Base-by-base conservation (phyloP, 2,329 filamentous ascomycete genomes). In the Ophiocordyceps camponoti-rufipedis region DNA sequence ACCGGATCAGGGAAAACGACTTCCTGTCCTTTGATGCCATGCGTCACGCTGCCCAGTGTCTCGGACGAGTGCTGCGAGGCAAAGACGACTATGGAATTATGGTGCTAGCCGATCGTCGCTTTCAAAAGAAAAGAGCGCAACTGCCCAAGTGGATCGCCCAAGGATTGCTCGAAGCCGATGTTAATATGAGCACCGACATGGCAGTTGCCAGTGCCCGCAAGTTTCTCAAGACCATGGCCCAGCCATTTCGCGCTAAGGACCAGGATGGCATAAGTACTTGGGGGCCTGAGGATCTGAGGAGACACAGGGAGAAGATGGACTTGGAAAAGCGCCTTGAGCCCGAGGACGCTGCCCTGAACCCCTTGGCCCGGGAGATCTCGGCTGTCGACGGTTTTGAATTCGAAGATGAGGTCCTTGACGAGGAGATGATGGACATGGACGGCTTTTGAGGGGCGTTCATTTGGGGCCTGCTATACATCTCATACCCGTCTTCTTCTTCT, bases 21-120 rank as follows among this genome's bases (percentile, higher is more conserved):
- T 98, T 98, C 58, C 67, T 98, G 10, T 96, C 91, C 18, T 98
- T 98, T 69, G 91, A 98, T 58, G 91, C 91, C 19, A 98, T 98
- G 89, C 80, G 91, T n/a, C 91, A 98, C 59, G 91, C 91, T 13
- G 89, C 91, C 1, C 91, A 98, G 59, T 98, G 91, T 57, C 70
- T 98, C 2, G 93, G 91, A 13, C 88, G 91, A 58, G 91, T 98
- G 41, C 69, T 98, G 50, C 75, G 91, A 55, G 91, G 91, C 23
- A 98, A 98, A 62, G 93, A 98, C 58, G 91, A 98, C 62, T 98
- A 98, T 62, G 91, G 91, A n/a, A 85, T 98, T 68, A 98, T 98
- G 91, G 89, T 98, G 5, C 71, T 98, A 28, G 91, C 93, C 2
- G 91, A 98, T 61, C 80, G 85, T 40, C 78, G 91, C 16, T 98